Base-by-base conservation (phyloP, 169 alveolate genomes). In the Blepharisma undulans region DNA sequence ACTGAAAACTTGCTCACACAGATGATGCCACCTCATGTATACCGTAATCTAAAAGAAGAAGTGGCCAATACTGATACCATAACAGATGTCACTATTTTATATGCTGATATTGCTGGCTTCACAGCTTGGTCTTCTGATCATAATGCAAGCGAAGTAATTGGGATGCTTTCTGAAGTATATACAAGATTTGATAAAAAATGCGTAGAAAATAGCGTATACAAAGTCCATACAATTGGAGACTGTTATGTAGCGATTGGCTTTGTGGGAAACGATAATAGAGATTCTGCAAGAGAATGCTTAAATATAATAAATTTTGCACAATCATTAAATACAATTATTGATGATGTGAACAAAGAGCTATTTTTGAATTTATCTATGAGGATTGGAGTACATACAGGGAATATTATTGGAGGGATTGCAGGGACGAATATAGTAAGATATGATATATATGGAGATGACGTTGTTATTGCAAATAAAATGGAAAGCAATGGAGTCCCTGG, bases 151-250 rank as follows among this genome's bases (percentile, higher is more conserved):
- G 94, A 94, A 82, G 96, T 95, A 12, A 95, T 95, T 25, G 90
- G 85, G n/a, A 92, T 95, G 96, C 87, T 95, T 27, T 84, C 90
- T 84, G 93, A 95, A 29, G 89, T 95, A 48, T 95, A 94, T 72
- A 92, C 91, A 33, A 89, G 92, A 85, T 95, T 95, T 87, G 97
- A 95, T 76, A 89, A 94, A 79, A 90, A 92, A 4, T 93, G 96
- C 32, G 91, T 92, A 36, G 93, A 92, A 27, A 92, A 95, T 25
- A 88, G 93, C 82, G 96, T 94, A 0, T 95, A 93, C 82, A 95
- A 95, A 84, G 96, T 95, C 5, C 95, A 95, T 80, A 95, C 97
- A 12, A 95, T 95, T 12, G 97, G 97, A 22, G 97, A 95, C 84
- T 95, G 97, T 72, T 95, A 95, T 90, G 96, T 95, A 21, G 97